Conservation (phyloP, 352 stramenopile genomes). For the Halophytophthora polymorphica region DNA sequence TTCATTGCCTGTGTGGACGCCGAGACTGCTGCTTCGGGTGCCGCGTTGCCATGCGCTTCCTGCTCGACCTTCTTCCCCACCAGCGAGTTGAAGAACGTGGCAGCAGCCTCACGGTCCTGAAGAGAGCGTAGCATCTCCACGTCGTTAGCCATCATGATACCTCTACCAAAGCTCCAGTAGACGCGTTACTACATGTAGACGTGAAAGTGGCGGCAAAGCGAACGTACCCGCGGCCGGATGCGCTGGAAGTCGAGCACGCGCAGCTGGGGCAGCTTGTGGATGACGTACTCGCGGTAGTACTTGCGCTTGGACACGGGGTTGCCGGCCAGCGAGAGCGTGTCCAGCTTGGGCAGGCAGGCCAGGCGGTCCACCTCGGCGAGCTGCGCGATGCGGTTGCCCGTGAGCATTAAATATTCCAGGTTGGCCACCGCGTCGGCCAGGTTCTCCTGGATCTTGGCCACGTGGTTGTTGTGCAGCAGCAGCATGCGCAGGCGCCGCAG, state of each 20-base stretch:
- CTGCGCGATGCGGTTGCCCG: conserved; percentile 83
- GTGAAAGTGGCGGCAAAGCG: neutral
- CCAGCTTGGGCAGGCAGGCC: conserved; percentile 74
- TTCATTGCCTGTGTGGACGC: conserved; percentile 41
- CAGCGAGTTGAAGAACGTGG: conserved; percentile 72
- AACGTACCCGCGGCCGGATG: conserved; percentile 69
- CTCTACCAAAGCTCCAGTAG: no score
- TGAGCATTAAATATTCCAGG: conserved; percentile 89
- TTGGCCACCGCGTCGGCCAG: conserved; percentile 77
- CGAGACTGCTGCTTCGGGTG: conserved; percentile 25
- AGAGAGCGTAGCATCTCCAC: neutral
- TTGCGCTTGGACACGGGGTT: conserved; percentile 90
- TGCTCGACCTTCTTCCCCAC: conserved; percentile 63
- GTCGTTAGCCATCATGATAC: no score
- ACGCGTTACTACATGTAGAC: no score
- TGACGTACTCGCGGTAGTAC: conserved; percentile 92
- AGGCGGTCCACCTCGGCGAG: conserved; percentile 86
- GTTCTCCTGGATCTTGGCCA: conserved; percentile 80
- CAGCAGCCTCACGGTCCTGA: conserved; percentile 74
- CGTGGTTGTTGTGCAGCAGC: conserved; percentile 92
- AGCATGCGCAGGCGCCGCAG: conserved; percentile 88
- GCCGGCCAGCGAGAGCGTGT: conserved; percentile 77
- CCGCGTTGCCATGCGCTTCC: conserved; percentile 43
- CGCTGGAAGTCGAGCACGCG: conserved; percentile 86
- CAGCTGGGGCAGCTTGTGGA: conserved; percentile 87